Evolutionary conservation across 2,329 filamentous ascomycete species (phyloP).

Genomic region (Colletotrichum cordylinicola): DNA sequence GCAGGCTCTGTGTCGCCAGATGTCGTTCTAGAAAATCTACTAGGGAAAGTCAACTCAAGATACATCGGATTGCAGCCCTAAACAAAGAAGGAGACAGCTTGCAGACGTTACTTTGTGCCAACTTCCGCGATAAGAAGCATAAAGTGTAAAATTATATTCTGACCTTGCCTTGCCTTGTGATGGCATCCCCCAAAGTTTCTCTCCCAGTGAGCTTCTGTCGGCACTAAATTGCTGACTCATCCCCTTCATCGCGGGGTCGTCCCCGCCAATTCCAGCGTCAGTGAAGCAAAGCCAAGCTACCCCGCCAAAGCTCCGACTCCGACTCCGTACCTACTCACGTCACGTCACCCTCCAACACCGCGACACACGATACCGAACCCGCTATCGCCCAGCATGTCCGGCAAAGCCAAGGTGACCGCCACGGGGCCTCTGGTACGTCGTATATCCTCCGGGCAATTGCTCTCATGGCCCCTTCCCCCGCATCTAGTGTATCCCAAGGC

Average conservation of each 20-base stretch:
- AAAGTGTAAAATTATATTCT: neutral
- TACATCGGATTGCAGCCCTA: neutral
- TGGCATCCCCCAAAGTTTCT: neutral
- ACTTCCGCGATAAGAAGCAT: neutral
- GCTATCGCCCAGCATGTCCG: neutral
- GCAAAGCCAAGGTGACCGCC: constrained; percentile 43
- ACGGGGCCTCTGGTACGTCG: constrained; percentile 49
- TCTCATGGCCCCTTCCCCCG: fast-evolving
- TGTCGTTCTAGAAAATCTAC: neutral
- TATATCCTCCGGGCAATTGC: neutral
- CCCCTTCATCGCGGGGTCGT: neutral
- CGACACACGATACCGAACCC: neutral
- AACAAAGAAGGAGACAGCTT: neutral
- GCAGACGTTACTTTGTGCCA: neutral
- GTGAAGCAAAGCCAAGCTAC: neutral
- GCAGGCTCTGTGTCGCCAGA: neutral
- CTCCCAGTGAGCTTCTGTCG: neutral
- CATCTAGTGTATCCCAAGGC: neutral
- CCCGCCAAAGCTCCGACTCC: neutral
- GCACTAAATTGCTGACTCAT: neutral
- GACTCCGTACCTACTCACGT: neutral
- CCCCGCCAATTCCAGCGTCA: neutral
- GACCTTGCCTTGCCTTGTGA: neutral
- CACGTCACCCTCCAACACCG: neutral
- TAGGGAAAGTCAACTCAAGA: neutral